These are phyloP conservation scores for Mucor sp. DNA, from an alignment of 371 early-diverging fungal genomes.

Conservation along the genomic window DNA sequence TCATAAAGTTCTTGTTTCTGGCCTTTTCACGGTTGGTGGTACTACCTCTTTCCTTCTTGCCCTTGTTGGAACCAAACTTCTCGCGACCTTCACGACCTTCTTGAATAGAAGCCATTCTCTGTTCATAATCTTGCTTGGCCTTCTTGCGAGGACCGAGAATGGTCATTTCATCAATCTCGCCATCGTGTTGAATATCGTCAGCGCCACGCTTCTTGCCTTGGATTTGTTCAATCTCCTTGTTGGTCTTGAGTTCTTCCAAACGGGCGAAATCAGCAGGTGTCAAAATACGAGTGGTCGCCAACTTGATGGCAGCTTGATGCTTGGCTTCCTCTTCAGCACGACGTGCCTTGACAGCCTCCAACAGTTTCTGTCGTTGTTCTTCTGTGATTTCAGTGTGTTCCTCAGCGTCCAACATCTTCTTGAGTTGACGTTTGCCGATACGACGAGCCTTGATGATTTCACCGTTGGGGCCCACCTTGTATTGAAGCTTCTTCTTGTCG, in stretches of 20 bases:
- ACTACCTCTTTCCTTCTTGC: constrained; percentile 77
- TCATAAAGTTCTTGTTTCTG: constrained; percentile 92
- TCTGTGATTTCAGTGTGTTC: constrained; percentile 53
- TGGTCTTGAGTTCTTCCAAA: constrained; percentile 70
- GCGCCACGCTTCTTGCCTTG: constrained; percentile 46
- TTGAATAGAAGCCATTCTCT: constrained; percentile 82
- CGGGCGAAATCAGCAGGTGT: constrained; percentile 92
- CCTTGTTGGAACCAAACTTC: constrained; percentile 89
- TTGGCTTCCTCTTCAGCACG: constrained; percentile 46
- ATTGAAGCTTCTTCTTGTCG: constrained; percentile 36
- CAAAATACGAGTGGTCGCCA: constrained; percentile 71
- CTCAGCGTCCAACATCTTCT: constrained; percentile 47
- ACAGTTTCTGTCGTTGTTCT: constrained; percentile 47
- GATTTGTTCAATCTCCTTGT: constrained; percentile 53
- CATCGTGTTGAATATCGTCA: constrained; percentile 44
- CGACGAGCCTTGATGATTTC: constrained; percentile 39
- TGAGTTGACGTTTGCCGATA: constrained; percentile 52
- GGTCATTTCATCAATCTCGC: constrained; percentile 65
- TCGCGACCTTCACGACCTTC: constrained; percentile 89
- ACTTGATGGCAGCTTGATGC: constrained; percentile 38
- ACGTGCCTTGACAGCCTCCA: constrained; percentile 37
- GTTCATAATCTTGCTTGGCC: constrained; percentile 90
- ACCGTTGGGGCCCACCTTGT: constrained; percentile 26
- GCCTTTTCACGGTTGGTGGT: constrained; percentile 91
- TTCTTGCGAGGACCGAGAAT: constrained; percentile 87